Conservation (phyloP, 805 yeast genomes). For the Candida montana region DNA sequence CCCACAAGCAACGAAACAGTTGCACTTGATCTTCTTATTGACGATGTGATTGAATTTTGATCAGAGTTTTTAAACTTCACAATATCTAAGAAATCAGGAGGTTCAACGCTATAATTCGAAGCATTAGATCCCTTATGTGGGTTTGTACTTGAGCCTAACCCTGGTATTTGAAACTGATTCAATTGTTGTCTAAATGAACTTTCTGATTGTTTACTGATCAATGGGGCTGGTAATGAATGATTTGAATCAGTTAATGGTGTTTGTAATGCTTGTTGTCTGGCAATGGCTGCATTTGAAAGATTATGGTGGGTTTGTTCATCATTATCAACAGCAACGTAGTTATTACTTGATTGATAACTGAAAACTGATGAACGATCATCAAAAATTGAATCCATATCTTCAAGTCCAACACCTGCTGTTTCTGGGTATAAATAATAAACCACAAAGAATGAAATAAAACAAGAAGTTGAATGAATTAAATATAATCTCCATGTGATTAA, state of each 20-base stretch:
- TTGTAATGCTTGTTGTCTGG: conserved; percentile 33
- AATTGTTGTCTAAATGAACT: conserved; percentile 19
- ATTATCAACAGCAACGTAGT: conserved; percentile 6
- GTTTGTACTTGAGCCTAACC: no score
- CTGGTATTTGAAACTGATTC: conserved; percentile 11
- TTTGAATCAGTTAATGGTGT: conserved; percentile 20
- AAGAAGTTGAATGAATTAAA: conserved; percentile 73
- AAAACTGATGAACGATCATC: conserved; percentile 52
- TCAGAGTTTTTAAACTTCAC: conserved; percentile 28
- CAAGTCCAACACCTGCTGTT: conserved; percentile 81
- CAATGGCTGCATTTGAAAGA: conserved; percentile 38
- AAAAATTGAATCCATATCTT: conserved; percentile 88
- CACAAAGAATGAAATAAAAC: conserved; percentile 65
- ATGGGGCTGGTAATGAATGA: conserved; percentile 7
- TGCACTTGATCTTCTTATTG: conserved; percentile 39
- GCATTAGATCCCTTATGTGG: conserved; percentile 1
- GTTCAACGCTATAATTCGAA: conserved; percentile 26
- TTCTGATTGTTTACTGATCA: conserved; percentile 21
- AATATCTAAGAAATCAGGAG: conserved; percentile 35
- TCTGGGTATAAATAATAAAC: conserved; percentile 80
- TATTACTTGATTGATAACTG: conserved; percentile 24
- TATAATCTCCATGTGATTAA: conserved; percentile 74
- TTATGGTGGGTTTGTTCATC: conserved; percentile 4
- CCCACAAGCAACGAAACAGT: conserved; percentile 34
- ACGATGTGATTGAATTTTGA: conserved; percentile 26